Percentiles rank a stretch among this genome's conserved stretches.
Evolutionary conservation across 2,329 filamentous ascomycete genomes (phyloP).

Genomic region (Diaporthe vaccinii): DNA sequence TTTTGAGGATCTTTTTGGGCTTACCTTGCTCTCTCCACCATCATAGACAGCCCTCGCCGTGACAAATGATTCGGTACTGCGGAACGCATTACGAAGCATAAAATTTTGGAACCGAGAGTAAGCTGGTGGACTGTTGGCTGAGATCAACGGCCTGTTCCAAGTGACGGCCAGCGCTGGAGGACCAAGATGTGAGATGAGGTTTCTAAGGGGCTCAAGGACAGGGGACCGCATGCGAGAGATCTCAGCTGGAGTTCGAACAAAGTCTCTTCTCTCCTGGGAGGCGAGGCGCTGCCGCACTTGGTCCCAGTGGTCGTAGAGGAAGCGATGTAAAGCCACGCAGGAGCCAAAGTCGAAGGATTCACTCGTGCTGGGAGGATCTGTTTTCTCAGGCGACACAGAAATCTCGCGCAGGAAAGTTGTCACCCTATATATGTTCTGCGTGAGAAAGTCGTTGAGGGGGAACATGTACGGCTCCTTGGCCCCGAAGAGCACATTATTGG

Average conservation of each 20-base stretch:
- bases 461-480: slow-evolving; percentile 82
- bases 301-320: slow-evolving; percentile 80
- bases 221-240: slow-evolving; percentile 65
- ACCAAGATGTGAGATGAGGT: slow-evolving; percentile 75
- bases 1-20: neutral
- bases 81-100: slow-evolving; percentile 78
- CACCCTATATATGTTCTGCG: slow-evolving; percentile 76
- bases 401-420: slow-evolving; percentile 77
- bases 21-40: slow-evolving; percentile 76
- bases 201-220: slow-evolving; percentile 71
- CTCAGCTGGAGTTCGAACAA: slow-evolving; percentile 68
- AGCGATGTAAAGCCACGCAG: slow-evolving; percentile 77
- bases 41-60: slow-evolving; percentile 77
- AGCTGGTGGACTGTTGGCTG: slow-evolving; percentile 71
- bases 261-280: slow-evolving; percentile 70
- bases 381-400: slow-evolving; percentile 66
- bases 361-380: slow-evolving; percentile 55
- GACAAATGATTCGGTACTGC: slow-evolving; percentile 73
- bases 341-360: slow-evolving; percentile 78
- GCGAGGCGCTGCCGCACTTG: slow-evolving; percentile 75
- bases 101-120: slow-evolving; percentile 81
- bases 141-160: slow-evolving; percentile 77
- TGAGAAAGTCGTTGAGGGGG: slow-evolving; percentile 76
- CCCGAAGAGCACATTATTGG: slow-evolving; percentile 79
- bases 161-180: slow-evolving; percentile 77